These are phyloP conservation scores for Protomyces macrosporus DNA, from an alignment of 1,139 yeast species.

Conservation along the genomic window DNA sequence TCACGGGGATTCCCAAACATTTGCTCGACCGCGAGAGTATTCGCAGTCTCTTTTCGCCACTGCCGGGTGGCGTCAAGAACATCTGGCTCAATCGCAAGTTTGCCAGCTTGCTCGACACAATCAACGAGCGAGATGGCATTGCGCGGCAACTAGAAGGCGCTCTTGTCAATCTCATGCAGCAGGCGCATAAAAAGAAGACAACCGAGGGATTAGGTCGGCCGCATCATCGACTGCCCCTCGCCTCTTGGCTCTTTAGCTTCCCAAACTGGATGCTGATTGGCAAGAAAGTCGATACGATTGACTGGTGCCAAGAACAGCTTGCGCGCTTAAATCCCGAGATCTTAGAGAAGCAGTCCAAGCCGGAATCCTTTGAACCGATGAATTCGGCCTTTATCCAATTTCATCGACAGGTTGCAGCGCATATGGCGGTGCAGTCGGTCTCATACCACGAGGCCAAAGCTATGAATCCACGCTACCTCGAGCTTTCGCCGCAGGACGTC, in stretches of 20 bases:
- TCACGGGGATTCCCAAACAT: slow-evolving; percentile 75
- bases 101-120: slow-evolving; percentile 53
- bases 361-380: slow-evolving; percentile 50
- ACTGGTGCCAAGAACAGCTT: slow-evolving; percentile 60
- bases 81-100: slow-evolving; percentile 72
- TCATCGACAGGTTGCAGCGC: slow-evolving; percentile 79
- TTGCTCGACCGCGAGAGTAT: slow-evolving; percentile 57
- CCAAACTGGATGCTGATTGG: slow-evolving; percentile 52
- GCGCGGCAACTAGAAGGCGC: slow-evolving; percentile 68
- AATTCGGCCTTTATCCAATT: slow-evolving; percentile 79
- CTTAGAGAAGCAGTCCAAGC: slow-evolving; percentile 29
- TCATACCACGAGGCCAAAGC: slow-evolving; percentile 63
- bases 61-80: slow-evolving; percentile 52
- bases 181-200: slow-evolving; percentile 56
- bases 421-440: slow-evolving; percentile 71
- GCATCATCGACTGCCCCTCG: slow-evolving; percentile 53
- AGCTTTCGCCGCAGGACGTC: slow-evolving; percentile 72
- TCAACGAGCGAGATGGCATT: slow-evolving; percentile 57
- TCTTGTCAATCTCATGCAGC: slow-evolving; percentile 53
- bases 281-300: slow-evolving; percentile 77
- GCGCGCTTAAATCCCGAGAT: slow-evolving; percentile 66
- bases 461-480: slow-evolving; percentile 57
- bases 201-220: slow-evolving; percentile 54
- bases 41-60: slow-evolving; percentile 57
- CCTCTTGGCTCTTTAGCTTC: slow-evolving; percentile 4